Percentiles rank a stretch among this genome's conserved stretches.
phyloP scores from a whole-genome alignment of 148 eudicot genomes.

The Cornus controversa region DNA sequence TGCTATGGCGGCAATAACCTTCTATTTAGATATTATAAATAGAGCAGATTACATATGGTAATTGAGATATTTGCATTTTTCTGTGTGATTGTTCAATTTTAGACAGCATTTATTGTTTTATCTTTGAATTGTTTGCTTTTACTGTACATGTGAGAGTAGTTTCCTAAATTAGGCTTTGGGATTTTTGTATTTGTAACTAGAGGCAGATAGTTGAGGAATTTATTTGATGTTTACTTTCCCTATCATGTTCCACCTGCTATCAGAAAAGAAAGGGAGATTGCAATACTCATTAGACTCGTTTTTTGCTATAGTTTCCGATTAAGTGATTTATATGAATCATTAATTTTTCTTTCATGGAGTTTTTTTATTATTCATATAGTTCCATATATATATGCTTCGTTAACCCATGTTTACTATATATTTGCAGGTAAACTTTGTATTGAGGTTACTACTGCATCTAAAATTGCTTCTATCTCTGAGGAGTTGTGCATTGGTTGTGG shows the following conservation, averaged over 20 bases:
- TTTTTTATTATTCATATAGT: too few species aligned
- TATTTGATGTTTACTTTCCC: too few species aligned
- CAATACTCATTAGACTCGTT: background rate
- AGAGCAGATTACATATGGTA: too few species aligned
- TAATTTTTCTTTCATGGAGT: too few species aligned
- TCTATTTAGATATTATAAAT: too few species aligned
- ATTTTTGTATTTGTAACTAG: background rate
- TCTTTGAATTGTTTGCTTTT: background rate
- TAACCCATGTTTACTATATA: background rate
- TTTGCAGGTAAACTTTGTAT: conserved; percentile 87
- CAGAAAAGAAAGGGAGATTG: background rate
- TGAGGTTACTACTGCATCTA: conserved; percentile 73
- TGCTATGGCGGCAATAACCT: too few species aligned
- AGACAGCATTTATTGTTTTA: background rate
- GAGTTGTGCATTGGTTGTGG: conserved; percentile 98
- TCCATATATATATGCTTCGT: background rate
- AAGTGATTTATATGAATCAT: too few species aligned
- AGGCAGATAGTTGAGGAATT: too few species aligned
- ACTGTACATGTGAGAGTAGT: background rate
- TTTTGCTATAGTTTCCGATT: background rate
- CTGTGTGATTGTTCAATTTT: background rate
- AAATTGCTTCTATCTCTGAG: conserved; percentile 91
- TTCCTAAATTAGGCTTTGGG: background rate
- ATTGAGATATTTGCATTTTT: background rate
- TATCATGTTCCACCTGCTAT: background rate